Conservation (phyloP, 106 monocot genomes). For the Platanthera zijinensis region DNA sequence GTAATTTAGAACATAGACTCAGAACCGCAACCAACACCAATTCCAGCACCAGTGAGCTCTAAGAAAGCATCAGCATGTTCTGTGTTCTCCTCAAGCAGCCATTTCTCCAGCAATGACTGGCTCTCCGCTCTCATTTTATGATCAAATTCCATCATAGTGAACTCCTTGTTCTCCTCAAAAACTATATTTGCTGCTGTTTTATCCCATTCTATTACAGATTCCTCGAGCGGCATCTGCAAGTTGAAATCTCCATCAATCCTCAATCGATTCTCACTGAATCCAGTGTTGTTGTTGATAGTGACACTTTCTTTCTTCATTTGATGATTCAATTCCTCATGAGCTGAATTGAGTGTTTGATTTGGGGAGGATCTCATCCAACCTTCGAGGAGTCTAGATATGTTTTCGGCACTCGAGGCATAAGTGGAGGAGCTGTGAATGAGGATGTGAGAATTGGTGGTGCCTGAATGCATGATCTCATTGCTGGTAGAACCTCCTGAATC, state of each 20-base stretch:
- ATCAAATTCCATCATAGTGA: not conserved
- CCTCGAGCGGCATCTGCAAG: slow-evolving; percentile 17
- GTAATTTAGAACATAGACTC: slow-evolving; percentile 16
- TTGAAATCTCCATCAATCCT: slow-evolving; percentile 14
- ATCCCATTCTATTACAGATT: slow-evolving; percentile 15
- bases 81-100: slow-evolving; percentile 54
- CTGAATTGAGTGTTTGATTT: not conserved
- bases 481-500: not conserved
- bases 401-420: slow-evolving; percentile 51
- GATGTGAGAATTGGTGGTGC: not conserved
- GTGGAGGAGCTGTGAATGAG: slow-evolving; percentile 9
- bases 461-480: not conserved
- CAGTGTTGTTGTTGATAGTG: not conserved
- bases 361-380: slow-evolving; percentile 40
- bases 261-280: not conserved
- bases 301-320: not conserved
- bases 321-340: not conserved
- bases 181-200: slow-evolving; percentile 8
- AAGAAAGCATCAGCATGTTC: slow-evolving; percentile 35
- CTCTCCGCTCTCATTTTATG: slow-evolving; percentile 8
- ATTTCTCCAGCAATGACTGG: slow-evolving; percentile 38
- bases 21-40: slow-evolving; percentile 18
- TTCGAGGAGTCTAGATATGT: slow-evolving; percentile 57
- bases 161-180: not conserved
- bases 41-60: slow-evolving; percentile 25